Evolutionary conservation across 2,329 filamentous ascomycete species (phyloP), one percentile per base, ranked within the genome.

Genomic region (Stemphylium vesicarium): DNA sequence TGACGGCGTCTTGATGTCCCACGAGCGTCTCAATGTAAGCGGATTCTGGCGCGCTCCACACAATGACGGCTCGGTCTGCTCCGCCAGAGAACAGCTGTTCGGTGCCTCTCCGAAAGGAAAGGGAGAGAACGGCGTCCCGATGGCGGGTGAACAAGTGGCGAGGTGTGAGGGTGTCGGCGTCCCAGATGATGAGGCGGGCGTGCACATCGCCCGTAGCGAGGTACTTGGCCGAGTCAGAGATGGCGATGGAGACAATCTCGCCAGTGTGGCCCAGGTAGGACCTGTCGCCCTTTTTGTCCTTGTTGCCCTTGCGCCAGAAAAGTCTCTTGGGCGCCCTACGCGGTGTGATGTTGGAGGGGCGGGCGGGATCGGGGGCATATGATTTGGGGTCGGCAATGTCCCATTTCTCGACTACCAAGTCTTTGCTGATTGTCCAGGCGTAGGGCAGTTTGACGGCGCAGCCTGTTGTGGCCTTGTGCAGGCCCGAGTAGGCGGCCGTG

Each of bases 21-120:
- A 97, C 98, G 0, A 99, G 82, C 0, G 94, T 98, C 76, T 99
- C 95, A 26, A 97, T 86, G 70, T 98, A 99, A 40, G 94, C 92
- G 58, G 96, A 83, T 73, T 96, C 92, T 65, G 96, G 90, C 38
- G 97, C 80, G 63, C 89, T 94, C 92, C 94, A 99, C 29, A 96
- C 89, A 77, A 98, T 98, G 72, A 99, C 89, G 2, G 94, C 96
- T 37, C 95, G 86, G 77, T 99, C 95, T 69, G 89, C 90, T 49
- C 91, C 95, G 53, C 90, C 89, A 3, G 92, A 96, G 79, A 96
- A 99, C 16, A 99, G 80, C 76, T 97, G 93, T 70, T 97, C 96
- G 32, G 84, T 93, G 44, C 90, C 91, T 59, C 91, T 84, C 33
- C 92, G 88, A 73, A 99, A 99, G 0, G 88, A 89, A 15, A 99